Base-by-base conservation (phyloP, 2,329 filamentous ascomycete species). In the Sclerotinia subarctica region DNA sequence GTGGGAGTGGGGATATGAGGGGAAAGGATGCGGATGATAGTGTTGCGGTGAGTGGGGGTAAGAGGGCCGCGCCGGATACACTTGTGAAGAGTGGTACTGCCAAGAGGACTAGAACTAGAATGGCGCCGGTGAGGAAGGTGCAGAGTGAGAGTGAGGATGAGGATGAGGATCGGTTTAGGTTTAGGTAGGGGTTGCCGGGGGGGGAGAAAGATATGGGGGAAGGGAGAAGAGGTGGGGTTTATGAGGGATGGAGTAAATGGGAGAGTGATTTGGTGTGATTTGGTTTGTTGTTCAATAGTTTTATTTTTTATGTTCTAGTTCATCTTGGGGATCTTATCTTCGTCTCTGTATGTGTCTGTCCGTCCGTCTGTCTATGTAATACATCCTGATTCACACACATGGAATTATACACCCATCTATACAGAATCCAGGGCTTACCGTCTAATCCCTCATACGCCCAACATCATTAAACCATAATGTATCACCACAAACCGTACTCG, bases 111-210 rank as follows among this genome's bases (percentile, higher is more conserved):
- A n/a, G n/a, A n/a, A n/a, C 65, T 11, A 74, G 68, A 57, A 70
- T 66, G 35, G 47, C 60, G 13, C 26, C 69, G 47, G 47, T 66
- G 52, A 35, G 54, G 32, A 70, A 59, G 57, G 58, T 70, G 26
- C 72, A 75, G 46, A 72, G 70, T 64, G 74, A 76, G 62, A 73
- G 76, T 46, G 72, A 72, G 64, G 74, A 76, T 59, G 74, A 76
- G 58, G 75, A 76, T 57, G 75, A 74, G 51, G 78, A 78, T 69
- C 72, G 71, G 51, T 77, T 77, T 69, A 53, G 19, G 19, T 67
- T 67, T 52, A 44, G 38, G 24, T 59, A 46, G 24, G 42, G 13
- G 8, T 6, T 32, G 35, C 11, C 7, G 32, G 32, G 13, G 11
- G 11, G 13, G 15, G 15, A 26, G 26, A 15, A 15, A 8, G 13